Evolutionary conservation across 139 green algal genomes (phyloP).

Genomic region (Pleodorina starrii): DNA sequence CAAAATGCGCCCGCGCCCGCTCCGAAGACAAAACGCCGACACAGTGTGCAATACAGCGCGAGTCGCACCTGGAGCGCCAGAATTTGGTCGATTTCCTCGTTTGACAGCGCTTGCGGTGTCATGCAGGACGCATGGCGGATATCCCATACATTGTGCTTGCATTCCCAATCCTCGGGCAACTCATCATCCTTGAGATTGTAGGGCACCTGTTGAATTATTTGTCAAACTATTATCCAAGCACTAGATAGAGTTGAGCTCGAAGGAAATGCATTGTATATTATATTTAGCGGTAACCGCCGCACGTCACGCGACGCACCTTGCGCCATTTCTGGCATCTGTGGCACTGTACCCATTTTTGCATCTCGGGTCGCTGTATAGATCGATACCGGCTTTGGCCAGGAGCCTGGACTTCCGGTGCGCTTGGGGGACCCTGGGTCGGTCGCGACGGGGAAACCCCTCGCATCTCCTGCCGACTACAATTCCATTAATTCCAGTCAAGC

Average conservation of each 20-base stretch:
- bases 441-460: constrained; percentile 14
- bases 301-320: constrained; percentile 69
- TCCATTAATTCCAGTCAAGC: neutral
- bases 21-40: too few relatives aligned
- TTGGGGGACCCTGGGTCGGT: neutral
- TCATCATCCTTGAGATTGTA: constrained; percentile 79
- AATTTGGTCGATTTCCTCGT: constrained; percentile 84
- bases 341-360: constrained; percentile 94
- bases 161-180: constrained; percentile 85
- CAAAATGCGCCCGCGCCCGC: too few relatives aligned
- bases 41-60: too few relatives aligned
- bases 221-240: too few relatives aligned
- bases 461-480: constrained; percentile 1
- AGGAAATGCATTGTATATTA: neutral
- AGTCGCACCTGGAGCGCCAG: constrained; percentile 63
- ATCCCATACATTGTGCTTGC: constrained; percentile 85
- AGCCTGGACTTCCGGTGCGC: neutral
- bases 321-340: constrained; percentile 86
- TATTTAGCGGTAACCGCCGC: neutral
- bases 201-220: constrained; percentile 75
- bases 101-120: constrained; percentile 74
- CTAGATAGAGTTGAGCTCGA: neutral
- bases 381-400: neutral
- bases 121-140: constrained; percentile 67
- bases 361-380: constrained; percentile 18